A percentile compares a stretch with the other conserved stretches of the same genome.
Conservation (phyloP, 768 basidiomycete species). For the Dioszegia aurantiaca region DNA sequence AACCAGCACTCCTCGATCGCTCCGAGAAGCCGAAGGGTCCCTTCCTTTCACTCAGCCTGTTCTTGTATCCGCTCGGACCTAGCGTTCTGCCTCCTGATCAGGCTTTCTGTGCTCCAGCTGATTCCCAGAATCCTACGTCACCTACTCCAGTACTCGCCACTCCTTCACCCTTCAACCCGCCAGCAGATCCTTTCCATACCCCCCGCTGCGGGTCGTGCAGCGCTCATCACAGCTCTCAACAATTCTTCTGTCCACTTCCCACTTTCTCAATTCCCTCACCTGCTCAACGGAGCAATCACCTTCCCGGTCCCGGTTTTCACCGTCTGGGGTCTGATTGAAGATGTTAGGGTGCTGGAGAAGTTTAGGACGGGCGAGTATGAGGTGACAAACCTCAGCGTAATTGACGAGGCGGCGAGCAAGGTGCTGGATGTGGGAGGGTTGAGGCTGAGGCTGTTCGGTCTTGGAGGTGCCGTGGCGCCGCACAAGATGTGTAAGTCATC, state of each 20-base stretch:
- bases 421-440: conserved; percentile 87
- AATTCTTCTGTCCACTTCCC: conserved; percentile 64
- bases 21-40: too few relatives aligned
- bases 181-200: conserved; percentile 64
- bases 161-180: conserved; percentile 79
- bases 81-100: too few relatives aligned
- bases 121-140: conserved; percentile 73
- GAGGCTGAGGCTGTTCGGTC: conserved; percentile 87
- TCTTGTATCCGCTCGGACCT: too few relatives aligned
- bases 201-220: conserved; percentile 52
- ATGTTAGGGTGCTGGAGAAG: conserved; percentile 87
- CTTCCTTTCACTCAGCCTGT: too few relatives aligned
- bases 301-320: conserved; percentile 91
- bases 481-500: conserved; percentile 64
- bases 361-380: conserved; percentile 77
- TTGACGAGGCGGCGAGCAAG: conserved; percentile 94
- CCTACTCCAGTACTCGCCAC: conserved; percentile 91
- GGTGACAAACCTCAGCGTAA: conserved; percentile 82
- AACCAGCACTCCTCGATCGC: too few relatives aligned
- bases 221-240: conserved; percentile 71
- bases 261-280: conserved; percentile 88
- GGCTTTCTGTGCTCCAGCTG: background rate
- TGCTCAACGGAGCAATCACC: conserved; percentile 84
- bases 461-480: conserved; percentile 89
- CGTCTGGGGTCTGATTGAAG: conserved; percentile 96